Evolutionary conservation across 768 basidiomycete species (phyloP), one percentile per base, ranked within the genome.

Genomic region (Obba rivulosa): DNA sequence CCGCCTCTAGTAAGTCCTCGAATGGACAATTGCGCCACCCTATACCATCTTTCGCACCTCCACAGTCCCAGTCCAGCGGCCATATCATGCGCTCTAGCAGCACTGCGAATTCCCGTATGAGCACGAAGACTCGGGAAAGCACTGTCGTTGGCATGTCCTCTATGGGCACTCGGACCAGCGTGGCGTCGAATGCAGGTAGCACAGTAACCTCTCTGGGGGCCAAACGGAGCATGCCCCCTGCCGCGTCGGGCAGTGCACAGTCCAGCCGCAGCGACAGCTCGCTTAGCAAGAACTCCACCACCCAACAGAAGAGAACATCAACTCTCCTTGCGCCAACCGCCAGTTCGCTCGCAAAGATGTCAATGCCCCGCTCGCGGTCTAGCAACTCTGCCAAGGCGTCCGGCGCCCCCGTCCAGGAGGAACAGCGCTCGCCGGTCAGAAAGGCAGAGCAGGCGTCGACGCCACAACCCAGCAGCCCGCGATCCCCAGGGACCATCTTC

Each of bases 281-380:
- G 13, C 7, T 13, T 13, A 31, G 28, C 28, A 31, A 31, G 28
- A 13, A 5, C 13, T 31, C 13, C 28, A 13, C 13, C 28, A 13
- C 13, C 46, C 8, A 51, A 50, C 7, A 5, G 41, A 49, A 60
- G 45, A 65, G 70, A 31, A 65, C 63, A 0, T 66, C 67, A 7
- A 77, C 79, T 34, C 69, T 89, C 11, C 67, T 85, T 43, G 85
- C 86, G 0, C 87, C 87, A 0, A 89, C 87, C 1, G 86, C 83
- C 1, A 87, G 85, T 56, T 89, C 87, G 1, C 66, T 88, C 20
- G 87, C 87, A 2, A 86, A 81, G 68, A 69, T 61, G 20, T 68
- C 52, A 34, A 46, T 31, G 28, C 28, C 28, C 28, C 51, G 3
- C 42, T 48, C 14, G 10, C 42, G n/a, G 42, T n/a, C 13, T 21